Conservation (phyloP, 352 stramenopile species). For the Pythium grandisporangium region DNA sequence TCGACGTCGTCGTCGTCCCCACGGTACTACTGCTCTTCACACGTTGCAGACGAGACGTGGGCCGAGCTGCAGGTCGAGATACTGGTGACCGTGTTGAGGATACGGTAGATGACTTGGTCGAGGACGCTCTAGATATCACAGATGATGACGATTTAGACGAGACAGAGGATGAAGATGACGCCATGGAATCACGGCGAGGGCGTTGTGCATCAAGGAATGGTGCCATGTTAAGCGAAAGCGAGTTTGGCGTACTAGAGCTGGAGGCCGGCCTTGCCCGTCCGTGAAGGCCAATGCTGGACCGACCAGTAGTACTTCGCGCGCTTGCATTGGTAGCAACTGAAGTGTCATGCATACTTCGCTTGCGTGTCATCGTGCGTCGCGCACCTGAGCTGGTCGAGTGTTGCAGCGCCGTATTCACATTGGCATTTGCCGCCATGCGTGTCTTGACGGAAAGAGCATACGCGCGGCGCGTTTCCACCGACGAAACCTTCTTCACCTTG, state of each 20-base stretch:
- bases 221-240: constrained; percentile 8
- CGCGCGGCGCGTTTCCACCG: constrained; percentile 17
- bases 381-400: no score
- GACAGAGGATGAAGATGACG: constrained; percentile 10
- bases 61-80: no score
- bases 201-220: constrained; percentile 4
- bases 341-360: no score
- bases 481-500: constrained; percentile 18
- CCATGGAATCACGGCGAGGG: constrained; percentile 12
- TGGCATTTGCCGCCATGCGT: constrained; percentile 16
- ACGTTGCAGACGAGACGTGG: no score
- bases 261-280: no score
- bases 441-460: constrained; percentile 25
- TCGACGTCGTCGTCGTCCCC: no score
- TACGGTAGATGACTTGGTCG: background rate
- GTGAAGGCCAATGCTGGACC: no score
- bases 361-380: no score
- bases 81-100: background rate
- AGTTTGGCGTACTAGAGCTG: background rate
- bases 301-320: no score
- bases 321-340: no score
- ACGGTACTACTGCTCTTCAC: no score
- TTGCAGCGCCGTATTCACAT: constrained; percentile 19
- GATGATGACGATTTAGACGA: constrained; percentile 14
- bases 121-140: background rate